A percentile compares a stretch with the other conserved stretches of the same genome.
phyloP scores from a whole-genome alignment of 2,329 filamentous ascomycete species.

The Penicillium hordei region DNA sequence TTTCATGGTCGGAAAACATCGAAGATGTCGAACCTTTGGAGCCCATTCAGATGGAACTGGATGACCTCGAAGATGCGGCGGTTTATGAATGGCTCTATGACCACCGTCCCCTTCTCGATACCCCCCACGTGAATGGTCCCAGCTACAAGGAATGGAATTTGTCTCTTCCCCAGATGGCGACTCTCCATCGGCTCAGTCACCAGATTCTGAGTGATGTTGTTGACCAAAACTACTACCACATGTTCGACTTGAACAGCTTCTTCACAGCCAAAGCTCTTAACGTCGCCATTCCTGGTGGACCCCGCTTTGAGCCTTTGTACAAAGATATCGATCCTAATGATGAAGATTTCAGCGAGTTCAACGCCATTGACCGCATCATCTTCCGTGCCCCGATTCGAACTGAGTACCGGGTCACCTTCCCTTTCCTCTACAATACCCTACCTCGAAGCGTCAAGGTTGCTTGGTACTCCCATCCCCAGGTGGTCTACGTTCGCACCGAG shows the following conservation, averaged over 20 bases:
- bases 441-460: conserved; percentile 89
- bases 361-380: conserved; percentile 98
- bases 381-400: conserved; percentile 94
- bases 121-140: conserved; percentile 88
- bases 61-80: conserved; percentile 86
- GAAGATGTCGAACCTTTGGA: conserved; percentile 97
- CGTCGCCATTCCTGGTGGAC: conserved; percentile 94
- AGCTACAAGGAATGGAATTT: conserved; percentile 98
- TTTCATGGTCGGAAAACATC: conserved; percentile 98
- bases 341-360: conserved; percentile 99
- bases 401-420: conserved; percentile 91
- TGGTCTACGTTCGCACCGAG: conserved; percentile 85
- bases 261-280: conserved; percentile 95
- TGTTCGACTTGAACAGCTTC: conserved; percentile 94
- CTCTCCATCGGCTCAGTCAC: conserved; percentile 85
- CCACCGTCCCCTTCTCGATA: conserved; percentile 84
- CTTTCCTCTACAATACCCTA: conserved; percentile 93
- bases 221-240: conserved; percentile 96
- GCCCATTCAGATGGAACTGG: conserved; percentile 97
- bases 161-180: conserved; percentile 90
- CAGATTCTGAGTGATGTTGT: conserved; percentile 88
- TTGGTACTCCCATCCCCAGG: conserved; percentile 91
- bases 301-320: conserved; percentile 93
- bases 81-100: conserved; percentile 99
- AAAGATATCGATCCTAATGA: conserved; percentile 99